Evolutionary conservation across 352 stramenopile genomes (phyloP), one percentile per base, ranked within the genome.

Genomic region (Phytophthora vignae): DNA sequence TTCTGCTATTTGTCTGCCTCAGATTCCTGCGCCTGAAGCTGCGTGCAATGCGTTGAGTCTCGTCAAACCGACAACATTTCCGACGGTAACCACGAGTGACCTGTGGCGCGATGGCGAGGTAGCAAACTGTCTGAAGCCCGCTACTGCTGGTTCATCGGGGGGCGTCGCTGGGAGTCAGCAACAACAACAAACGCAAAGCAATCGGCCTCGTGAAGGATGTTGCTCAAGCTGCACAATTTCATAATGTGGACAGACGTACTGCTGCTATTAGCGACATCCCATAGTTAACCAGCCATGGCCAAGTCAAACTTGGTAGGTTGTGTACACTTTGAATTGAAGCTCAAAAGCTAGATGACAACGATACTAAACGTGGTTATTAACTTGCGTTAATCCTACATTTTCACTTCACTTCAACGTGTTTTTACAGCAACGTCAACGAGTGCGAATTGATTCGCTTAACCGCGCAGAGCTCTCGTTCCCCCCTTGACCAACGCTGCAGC

Each of bases 91-190:
- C 0, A 49, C 76, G 2, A 80, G 81, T 59, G 68, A 71, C 15
- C 60, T 91, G 58, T 91, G 84, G 84, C 68, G 75, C 19, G 81
- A 91, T 52, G 53, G 61, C 2, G 69, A 88, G n/a, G 72, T 88
- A 21, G 78, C 76, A 14, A 82, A 69, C 15, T 90, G 83, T n/a
- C 25, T 91, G 9, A 72, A 84, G n/a, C 49, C 69, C 19, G 57
- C 67, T 36, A 11, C 71, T 10, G 67, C 69, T 8, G 44, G 27
- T 44, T 31, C 58, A 21, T 36, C 64, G 3, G 46, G 19, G 5
- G 22, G 46, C 2, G 52, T 36, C 19, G 50, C 49, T 21, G 60
- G 70, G 19, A 63, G 29, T 31, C 56, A 69, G 56, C 67, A 67
- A n/a, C 38, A 70, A 44, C 53, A 70, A 52, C 64, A 66, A n/a